Conservation (phyloP, 371 early-diverging fungal genomes). For the Mortierella sp. region DNA sequence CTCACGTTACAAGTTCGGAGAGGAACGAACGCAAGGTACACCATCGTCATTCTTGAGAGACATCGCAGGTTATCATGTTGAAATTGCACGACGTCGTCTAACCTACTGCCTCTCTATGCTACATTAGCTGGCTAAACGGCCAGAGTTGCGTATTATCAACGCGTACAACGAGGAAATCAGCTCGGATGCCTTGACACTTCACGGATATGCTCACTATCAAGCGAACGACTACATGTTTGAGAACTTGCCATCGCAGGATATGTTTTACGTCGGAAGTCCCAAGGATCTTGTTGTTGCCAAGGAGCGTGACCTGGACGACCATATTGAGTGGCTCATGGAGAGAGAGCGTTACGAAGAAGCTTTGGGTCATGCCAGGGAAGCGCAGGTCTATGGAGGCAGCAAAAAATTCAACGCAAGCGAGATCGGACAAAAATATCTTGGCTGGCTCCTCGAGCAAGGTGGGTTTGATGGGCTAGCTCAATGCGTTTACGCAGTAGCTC, state of each 20-base stretch:
- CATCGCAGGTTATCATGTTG: neutral
- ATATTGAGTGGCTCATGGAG: constrained; percentile 92
- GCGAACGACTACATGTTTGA: constrained; percentile 93
- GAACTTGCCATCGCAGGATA: constrained; percentile 68
- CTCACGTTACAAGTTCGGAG: constrained; percentile 40
- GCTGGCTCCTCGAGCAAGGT: constrained; percentile 78
- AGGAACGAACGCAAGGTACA: constrained; percentile 45
- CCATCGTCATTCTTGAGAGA: neutral
- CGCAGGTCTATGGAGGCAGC: constrained; percentile 63
- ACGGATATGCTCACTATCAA: constrained; percentile 88
- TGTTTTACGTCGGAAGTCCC: constrained; percentile 91
- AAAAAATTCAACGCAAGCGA: constrained; percentile 74
- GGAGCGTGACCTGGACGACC: constrained; percentile 90
- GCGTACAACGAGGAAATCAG: constrained; percentile 85
- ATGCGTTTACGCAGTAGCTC: neutral
- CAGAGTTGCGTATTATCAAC: constrained; percentile 92
- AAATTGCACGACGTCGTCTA: neutral
- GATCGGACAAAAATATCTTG: constrained; percentile 89
- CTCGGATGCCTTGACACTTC: constrained; percentile 85
- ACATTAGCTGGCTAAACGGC: constrained; percentile 71
- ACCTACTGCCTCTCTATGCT: neutral
- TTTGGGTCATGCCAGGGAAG: constrained; percentile 67
- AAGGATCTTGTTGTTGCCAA: constrained; percentile 93
- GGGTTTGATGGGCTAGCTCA: neutral
- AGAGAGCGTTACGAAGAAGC: constrained; percentile 87